A percentile compares a stretch with the other conserved stretches of the same genome.
Conservation (phyloP, 306 rosid species). For the Ormosia semicastrata region DNA sequence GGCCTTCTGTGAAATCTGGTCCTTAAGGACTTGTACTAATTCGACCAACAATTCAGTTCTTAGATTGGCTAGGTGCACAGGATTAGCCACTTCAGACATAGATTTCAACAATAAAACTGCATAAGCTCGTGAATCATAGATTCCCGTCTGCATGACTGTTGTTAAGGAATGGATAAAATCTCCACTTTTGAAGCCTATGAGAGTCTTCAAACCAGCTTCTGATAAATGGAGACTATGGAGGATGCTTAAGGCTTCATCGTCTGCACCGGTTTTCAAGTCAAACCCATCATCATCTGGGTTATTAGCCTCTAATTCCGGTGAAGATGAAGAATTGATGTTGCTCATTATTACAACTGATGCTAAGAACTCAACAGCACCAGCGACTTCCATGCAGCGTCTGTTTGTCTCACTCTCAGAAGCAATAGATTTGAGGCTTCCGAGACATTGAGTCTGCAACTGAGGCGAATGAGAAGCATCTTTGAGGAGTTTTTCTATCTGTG, state of each 20-base stretch:
- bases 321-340: not conserved
- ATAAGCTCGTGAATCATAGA: conserved; percentile 67
- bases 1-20: conserved; percentile 57
- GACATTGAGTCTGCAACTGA: conserved; percentile 33
- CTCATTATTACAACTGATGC: conserved; percentile 37
- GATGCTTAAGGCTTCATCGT: conserved; percentile 59
- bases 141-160: conserved; percentile 45
- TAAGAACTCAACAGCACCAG: conserved; percentile 62
- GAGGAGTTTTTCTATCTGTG: conserved; percentile 47
- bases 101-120: conserved; percentile 59
- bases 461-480: conserved; percentile 46
- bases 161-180: conserved; percentile 47
- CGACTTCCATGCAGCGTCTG: conserved; percentile 51
- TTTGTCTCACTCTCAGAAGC: conserved; percentile 65
- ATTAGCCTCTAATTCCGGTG: not conserved
- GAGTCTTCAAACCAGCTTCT: conserved; percentile 36
- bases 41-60: conserved; percentile 44
- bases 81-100: conserved; percentile 46
- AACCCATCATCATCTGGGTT: not conserved
- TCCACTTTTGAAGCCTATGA: conserved; percentile 20
- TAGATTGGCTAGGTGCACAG: conserved; percentile 2
- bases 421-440: conserved; percentile 49
- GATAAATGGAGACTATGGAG: conserved; percentile 53
- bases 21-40: conserved; percentile 47
- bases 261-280: not conserved